phyloP scores from a whole-genome alignment of 495 filamentous ascomycete genomes.

The Penicillium canescens region DNA sequence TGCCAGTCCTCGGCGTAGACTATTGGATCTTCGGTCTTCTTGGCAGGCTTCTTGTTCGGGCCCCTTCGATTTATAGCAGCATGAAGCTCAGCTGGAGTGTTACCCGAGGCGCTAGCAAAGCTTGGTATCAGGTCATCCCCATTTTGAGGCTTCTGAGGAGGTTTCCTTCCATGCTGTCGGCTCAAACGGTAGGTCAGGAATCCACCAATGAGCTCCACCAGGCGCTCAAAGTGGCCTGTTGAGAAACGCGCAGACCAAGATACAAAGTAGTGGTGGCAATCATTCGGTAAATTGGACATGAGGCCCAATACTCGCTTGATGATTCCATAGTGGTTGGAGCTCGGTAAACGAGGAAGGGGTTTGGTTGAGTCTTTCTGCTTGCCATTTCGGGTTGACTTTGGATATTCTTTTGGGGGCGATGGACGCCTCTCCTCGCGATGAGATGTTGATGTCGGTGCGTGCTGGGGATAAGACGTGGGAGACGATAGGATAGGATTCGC shows the following conservation, averaged over 20 bases:
- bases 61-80: constrained; percentile 69
- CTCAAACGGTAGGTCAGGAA: constrained; percentile 83
- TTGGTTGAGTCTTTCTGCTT: constrained; percentile 21
- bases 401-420: constrained; percentile 25
- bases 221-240: constrained; percentile 63
- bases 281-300: constrained; percentile 70
- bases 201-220: constrained; percentile 73
- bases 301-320: constrained; percentile 85
- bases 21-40: constrained; percentile 50
- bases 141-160: constrained; percentile 53
- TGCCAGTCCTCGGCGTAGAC: constrained; percentile 90
- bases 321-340: constrained; percentile 72
- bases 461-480: constrained; percentile 11
- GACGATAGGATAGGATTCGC: constrained; percentile 75
- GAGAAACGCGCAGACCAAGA: constrained; percentile 80
- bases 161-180: constrained; percentile 70
- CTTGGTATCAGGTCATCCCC: constrained; percentile 68
- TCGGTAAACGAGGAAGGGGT: constrained; percentile 20
- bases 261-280: constrained; percentile 82
- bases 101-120: constrained; percentile 59
- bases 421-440: constrained; percentile 29
- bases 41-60: constrained; percentile 42
- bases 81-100: constrained; percentile 70
- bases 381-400: constrained; percentile 20
- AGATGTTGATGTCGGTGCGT: constrained; percentile 3